Evolutionary conservation across 2,329 filamentous ascomycete species (phyloP), one percentile per base, ranked within the genome.

Genomic region (Diaporthe sp.): DNA sequence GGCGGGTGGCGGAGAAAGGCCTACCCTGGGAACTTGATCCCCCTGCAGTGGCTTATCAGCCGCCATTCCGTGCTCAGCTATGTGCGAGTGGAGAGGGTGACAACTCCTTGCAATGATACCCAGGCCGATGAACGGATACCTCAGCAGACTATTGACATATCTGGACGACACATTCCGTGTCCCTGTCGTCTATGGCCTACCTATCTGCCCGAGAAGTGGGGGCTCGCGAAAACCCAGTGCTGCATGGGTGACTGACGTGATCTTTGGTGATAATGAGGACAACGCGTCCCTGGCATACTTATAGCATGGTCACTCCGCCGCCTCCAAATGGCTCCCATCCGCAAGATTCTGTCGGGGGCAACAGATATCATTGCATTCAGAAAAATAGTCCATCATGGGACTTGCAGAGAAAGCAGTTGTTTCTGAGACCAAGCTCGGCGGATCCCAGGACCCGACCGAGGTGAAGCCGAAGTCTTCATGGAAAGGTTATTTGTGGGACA

Each of bases 401-500:
- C 44, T 37, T 37, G 44, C 46, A 34, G 62, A 67, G 62, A 67
- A 67, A 37, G 12, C 62, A 67, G 44, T 37, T 37, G 44, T 67
- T 37, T 49, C 62, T 37, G 62, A 67, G 28, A 46, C 62, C 44
- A 34, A 31, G 31, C 28, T 67, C 12, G 22, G 46, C 22, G 44
- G 19, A n/a, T 76, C 74, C 19, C 74, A 75, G 22, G 77, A 77
- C 5, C 67, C 77, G 49, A 67, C 79, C 10, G 71, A 77, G 19
- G 77, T 68, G 22, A 75, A 80, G 67, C 76, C 78, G 0, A 49
- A 77, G 17, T 79, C 75, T 22, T 82, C 81, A 2, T 85, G 84
- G 84, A 84, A 83, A 49, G 81, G 83, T 12, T 82, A 83, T 72
- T 58, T 85, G 15, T 85, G 83, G 84, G 82, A 84, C 74, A 82